phyloP scores from a whole-genome alignment of 2,329 filamentous ascomycete genomes.

The Hypoxylon sp. region DNA sequence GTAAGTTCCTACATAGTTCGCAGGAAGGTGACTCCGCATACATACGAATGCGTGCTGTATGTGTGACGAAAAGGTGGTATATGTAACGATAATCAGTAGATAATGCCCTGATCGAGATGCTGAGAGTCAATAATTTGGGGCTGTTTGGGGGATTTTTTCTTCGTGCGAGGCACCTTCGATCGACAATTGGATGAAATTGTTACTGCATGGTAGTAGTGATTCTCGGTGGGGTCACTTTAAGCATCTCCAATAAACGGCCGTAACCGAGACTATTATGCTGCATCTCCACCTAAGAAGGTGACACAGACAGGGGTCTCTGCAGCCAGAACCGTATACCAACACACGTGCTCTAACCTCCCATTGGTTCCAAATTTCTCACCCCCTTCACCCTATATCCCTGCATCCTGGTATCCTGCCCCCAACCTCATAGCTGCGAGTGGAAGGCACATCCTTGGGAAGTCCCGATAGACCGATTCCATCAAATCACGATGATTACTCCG shows the following conservation, averaged over 20 bases:
- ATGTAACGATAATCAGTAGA: slow-evolving; percentile 2
- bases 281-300: slow-evolving; percentile 23
- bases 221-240: slow-evolving; percentile 19
- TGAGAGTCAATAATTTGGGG: slow-evolving; percentile 15
- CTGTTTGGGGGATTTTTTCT: slow-evolving; percentile 21
- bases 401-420: slow-evolving; percentile 36
- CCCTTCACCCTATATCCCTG: slow-evolving; percentile 40
- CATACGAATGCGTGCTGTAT: background rate
- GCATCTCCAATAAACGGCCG: slow-evolving; percentile 47
- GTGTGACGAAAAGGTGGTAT: slow-evolving; percentile 29
- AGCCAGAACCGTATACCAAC: slow-evolving; percentile 36
- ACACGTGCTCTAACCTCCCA: slow-evolving; percentile 44
- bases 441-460: slow-evolving; percentile 28
- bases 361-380: slow-evolving; percentile 35
- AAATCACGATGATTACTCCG: slow-evolving; percentile 39
- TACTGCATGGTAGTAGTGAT: no score
- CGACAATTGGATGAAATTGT: slow-evolving; percentile 27
- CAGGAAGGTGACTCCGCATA: slow-evolving; percentile 14
- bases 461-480: slow-evolving; percentile 38
- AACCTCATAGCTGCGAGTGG: slow-evolving; percentile 4
- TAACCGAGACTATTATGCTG: slow-evolving; percentile 32
- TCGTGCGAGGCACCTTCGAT: slow-evolving; percentile 22
- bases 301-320: slow-evolving; percentile 42
- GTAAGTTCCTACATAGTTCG: slow-evolving; percentile 28
- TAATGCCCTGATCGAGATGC: slow-evolving; percentile 4